Evolutionary conservation across 192 early-diverging fungal genomes (phyloP).

Genomic region (Backusella tarrabulga): DNA sequence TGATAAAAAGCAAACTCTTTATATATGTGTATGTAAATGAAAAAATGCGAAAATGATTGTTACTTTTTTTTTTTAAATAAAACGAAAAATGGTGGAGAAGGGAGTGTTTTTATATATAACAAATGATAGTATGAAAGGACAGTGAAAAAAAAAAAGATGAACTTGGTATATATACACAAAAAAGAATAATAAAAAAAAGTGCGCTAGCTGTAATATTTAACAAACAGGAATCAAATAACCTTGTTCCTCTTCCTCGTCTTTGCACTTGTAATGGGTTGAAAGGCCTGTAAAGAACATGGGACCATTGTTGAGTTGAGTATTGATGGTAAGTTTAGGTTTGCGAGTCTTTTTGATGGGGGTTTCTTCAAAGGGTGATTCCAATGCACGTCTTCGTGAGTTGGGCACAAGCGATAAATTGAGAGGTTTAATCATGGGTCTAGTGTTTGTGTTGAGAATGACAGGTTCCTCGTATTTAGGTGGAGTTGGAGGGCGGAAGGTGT

Average conservation of each 20-base stretch:
- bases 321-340: slow-evolving; percentile 8
- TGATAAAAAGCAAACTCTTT: neutral
- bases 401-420: slow-evolving; percentile 16
- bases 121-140: too few relatives aligned
- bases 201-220: neutral
- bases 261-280: slow-evolving; percentile 16
- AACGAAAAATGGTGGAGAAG: neutral
- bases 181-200: neutral
- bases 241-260: slow-evolving; percentile 19
- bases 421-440: slow-evolving; percentile 2
- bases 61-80: neutral
- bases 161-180: slow-evolving; percentile 10
- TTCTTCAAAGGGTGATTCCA: neutral
- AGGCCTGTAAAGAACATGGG: slow-evolving; percentile 17
- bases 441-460: neutral
- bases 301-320: slow-evolving; percentile 12
- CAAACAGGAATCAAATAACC: slow-evolving; percentile 13
- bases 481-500: neutral
- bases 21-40: too few relatives aligned
- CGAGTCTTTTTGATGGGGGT: neutral
- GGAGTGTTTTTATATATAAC: neutral
- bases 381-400: slow-evolving; percentile 9
- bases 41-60: too few relatives aligned
- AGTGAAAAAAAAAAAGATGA: neutral
- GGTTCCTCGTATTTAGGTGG: neutral